Base-by-base conservation (phyloP, 2,329 filamentous ascomycete genomes). In the Teratosphaeria gauchensis region DNA sequence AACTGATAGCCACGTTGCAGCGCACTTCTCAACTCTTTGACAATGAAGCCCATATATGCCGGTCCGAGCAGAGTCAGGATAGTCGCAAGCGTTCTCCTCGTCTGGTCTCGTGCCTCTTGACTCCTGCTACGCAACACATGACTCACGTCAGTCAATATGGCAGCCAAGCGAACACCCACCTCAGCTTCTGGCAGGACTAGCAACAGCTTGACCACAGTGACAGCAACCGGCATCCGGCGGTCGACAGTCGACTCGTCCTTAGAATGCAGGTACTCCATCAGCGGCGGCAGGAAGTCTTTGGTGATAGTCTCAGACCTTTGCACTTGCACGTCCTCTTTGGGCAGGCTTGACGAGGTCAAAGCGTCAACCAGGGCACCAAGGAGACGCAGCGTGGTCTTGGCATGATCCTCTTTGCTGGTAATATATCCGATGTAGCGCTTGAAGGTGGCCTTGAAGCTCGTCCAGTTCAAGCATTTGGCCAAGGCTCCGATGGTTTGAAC, bases 171-270 rank as follows among this genome's bases (percentile, higher is more conserved):
- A 60, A 86, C 80, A 54, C 86, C 82, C 70, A 96, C 84, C 54
- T 90, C 83, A 6, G 86, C 79, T 54, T 84, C 77, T 0, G 94
- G 88, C 28, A 99, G 80, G 19, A 96, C 77, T 60, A 88, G 88
- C 56, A 99, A 78, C 16, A 97, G 80, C 73, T 96, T 96, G 61
- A 95, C 88, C 51, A 92, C 84, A 31, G 94, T 90, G 38, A 96
- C 84, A 30, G 91, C 92, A 4, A 96, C 88, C 0, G 92, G 92
- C 35, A 96, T 87, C 72, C 94, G 89, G 56, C 94, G 84, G 75
- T 92, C 96, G 73, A 99, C 92, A 55, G 91, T 92, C 1, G 90
- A 86, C 71, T 99, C 94, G 63, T 97, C 90, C 73, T 96, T 97
- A 67, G 95, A 86, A 67, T 96, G 92, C 31, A 97, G 82, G 70